Evolutionary conservation across 1,284 basidiomycete genomes (phyloP).

Genomic region (Cryptococcus sp.): DNA sequence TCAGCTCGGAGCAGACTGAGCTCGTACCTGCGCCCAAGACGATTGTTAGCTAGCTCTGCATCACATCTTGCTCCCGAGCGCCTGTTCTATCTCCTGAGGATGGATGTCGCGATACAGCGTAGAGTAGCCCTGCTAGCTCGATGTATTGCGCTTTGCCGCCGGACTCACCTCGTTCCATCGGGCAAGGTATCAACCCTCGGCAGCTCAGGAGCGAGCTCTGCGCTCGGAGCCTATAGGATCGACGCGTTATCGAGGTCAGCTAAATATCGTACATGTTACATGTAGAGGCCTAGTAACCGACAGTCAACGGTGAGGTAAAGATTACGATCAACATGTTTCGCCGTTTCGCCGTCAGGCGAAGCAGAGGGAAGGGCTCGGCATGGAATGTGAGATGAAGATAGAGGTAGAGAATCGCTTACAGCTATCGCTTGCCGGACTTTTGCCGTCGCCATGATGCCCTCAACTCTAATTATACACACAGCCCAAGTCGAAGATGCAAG

Average conservation of each 20-base stretch:
- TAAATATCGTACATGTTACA: too few species aligned
- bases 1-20: constrained; percentile 19
- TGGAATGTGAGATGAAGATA: not conserved
- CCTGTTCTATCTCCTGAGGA: not conserved
- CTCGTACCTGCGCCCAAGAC: constrained; percentile 2
- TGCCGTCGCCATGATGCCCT: constrained; percentile 25
- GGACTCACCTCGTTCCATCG: not conserved
- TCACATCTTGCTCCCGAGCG: not conserved
- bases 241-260: not conserved
- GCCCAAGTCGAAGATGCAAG: too few species aligned
- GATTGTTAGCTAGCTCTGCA: not conserved
- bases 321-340: too few species aligned
- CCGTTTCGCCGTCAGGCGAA: too few species aligned
- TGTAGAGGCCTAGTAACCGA: too few species aligned
- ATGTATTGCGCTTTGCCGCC: not conserved
- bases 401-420: constrained; percentile 12
- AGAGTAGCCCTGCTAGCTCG: not conserved
- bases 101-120: not conserved
- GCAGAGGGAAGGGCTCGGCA: too few species aligned
- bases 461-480: too few species aligned
- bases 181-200: constrained; percentile 4
- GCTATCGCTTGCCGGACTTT: constrained; percentile 24
- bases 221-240: constrained; percentile 15
- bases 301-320: too few species aligned
- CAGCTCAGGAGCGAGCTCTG: constrained; percentile 25